A percentile compares a stretch with the other conserved stretches of the same genome.
phyloP scores from a whole-genome alignment of 2,329 filamentous ascomycete genomes.

The Xylariaceae sp. region DNA sequence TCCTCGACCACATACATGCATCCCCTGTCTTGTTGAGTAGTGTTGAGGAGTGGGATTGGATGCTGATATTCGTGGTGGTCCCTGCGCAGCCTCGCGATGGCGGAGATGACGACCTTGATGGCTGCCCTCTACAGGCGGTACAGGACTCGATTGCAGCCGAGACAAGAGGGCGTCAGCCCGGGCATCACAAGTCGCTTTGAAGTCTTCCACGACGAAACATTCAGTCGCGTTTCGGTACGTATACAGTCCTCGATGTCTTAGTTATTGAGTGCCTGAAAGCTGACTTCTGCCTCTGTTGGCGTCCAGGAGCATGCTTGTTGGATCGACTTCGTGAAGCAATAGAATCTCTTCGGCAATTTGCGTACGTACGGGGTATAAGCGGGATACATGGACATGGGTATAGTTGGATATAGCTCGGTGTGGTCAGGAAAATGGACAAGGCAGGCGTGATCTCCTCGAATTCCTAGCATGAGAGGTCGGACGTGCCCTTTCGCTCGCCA shows the following conservation, averaged over 20 bases:
- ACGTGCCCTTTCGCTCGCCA: background rate
- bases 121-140: constrained; percentile 37
- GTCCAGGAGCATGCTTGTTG: constrained; percentile 16
- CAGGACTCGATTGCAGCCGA: constrained; percentile 23
- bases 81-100: constrained; percentile 36
- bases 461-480: too few species aligned
- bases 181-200: constrained; percentile 34
- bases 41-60: too few species aligned
- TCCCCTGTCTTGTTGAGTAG: background rate
- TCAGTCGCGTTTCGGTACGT: constrained; percentile 2
- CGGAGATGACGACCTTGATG: constrained; percentile 40
- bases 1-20: background rate
- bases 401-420: too few species aligned
- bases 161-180: constrained; percentile 26
- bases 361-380: too few species aligned
- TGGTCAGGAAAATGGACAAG: too few species aligned
- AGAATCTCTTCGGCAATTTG: too few species aligned
- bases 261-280: background rate
- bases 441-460: too few species aligned
- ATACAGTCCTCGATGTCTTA: background rate
- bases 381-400: too few species aligned
- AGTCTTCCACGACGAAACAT: constrained; percentile 29
- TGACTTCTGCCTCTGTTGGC: background rate
- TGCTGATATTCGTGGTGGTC: background rate
- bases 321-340: constrained; percentile 12